These are phyloP conservation scores for Akanthomyces uredinophilus DNA, from an alignment of 2,329 filamentous ascomycete species.

Conservation along the genomic window DNA sequence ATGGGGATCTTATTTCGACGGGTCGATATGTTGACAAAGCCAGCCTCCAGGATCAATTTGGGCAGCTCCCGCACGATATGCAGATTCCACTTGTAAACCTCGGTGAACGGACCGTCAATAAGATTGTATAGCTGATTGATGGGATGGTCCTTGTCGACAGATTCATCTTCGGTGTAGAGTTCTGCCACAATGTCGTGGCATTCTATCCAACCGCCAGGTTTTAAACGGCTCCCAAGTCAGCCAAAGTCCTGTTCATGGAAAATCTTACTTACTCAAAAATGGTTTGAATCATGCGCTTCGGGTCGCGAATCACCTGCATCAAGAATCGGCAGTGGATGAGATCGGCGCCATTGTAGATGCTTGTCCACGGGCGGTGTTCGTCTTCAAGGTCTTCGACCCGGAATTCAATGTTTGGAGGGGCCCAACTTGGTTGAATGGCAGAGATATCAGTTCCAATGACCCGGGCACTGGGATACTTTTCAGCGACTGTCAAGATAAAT, in stretches of 20 bases:
- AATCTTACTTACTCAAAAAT: constrained; percentile 34
- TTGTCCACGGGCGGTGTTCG: constrained; percentile 30
- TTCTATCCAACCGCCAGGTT: constrained; percentile 37
- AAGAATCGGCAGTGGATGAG: constrained; percentile 51
- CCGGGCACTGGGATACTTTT: constrained; percentile 39
- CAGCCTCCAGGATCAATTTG: constrained; percentile 25
- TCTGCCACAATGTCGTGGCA: constrained; percentile 31
- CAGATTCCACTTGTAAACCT: constrained; percentile 32
- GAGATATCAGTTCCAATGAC: constrained; percentile 43
- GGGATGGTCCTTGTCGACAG: constrained; percentile 25
- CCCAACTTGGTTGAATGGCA: constrained; percentile 39
- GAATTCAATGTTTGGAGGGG: constrained; percentile 54
- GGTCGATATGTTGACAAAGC: constrained; percentile 30
- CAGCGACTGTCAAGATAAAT: constrained; percentile 34
- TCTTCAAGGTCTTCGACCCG: constrained; percentile 35
- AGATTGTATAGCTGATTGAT: constrained; percentile 30
- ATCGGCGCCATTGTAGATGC: constrained; percentile 38
- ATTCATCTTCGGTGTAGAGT: constrained; percentile 30
- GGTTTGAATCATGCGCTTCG: constrained; percentile 42
- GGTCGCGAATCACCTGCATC: constrained; percentile 46
- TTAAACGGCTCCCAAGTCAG: constrained; percentile 25
- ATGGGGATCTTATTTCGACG: constrained; percentile 28
- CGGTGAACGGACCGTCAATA: constrained; percentile 27
- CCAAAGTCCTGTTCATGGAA: constrained; percentile 1
- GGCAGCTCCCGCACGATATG: constrained; percentile 26